Base-by-base conservation (phyloP, 345 rosid genomes). In the Nasturtium officinale region DNA sequence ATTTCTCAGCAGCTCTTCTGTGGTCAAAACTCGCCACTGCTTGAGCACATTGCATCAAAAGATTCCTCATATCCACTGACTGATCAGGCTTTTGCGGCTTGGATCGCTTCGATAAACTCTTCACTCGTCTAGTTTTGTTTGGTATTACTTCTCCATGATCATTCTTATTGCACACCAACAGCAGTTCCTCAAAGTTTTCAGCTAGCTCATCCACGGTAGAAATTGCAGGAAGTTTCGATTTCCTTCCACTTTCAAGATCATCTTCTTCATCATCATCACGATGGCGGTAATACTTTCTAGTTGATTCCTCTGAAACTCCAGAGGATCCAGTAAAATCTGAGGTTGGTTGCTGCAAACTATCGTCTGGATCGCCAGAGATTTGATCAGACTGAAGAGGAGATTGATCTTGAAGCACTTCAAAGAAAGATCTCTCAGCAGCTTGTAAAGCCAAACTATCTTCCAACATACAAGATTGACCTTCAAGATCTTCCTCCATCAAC, bases 401-500 rank as follows among this genome's bases (percentile, higher is more conserved):
- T 20, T 78, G 79, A 72, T 86, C 86, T 13, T 83, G 84, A 69
- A 89, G 83, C 13, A 77, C 95, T 45, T 90, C 90, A 54, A 79
- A 87, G 28, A 91, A 83, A 37, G 94, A 86, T 57, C 79, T 93
- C 64, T 89, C 97, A 11, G 89, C 90, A 2, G 91, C 94, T 80
- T 93, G 98, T 66, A 93, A 85, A 17, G 97, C 90, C 43, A 89
- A 83, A 67, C 86, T 82, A 28, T 87, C 90, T 81, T 84, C 89
- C 61, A 89, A 76, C 96, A 92, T 88, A 72, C 86, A 86, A 55
- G 84, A 72, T 76, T 84, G 85, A 7, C 78, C 88, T 69, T 82
- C 90, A 68, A 89, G 60, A 59, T 87, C 91, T 79, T 91, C 97
- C 63, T 89, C 97, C 97, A 91, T 86, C 40, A 90, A 88, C 72